Percentiles rank a stretch among this genome's conserved stretches.
These are phyloP conservation scores for Triticum timopheevii DNA, from an alignment of 176 grass and related monocot genomes.

Conservation along the genomic window DNA sequence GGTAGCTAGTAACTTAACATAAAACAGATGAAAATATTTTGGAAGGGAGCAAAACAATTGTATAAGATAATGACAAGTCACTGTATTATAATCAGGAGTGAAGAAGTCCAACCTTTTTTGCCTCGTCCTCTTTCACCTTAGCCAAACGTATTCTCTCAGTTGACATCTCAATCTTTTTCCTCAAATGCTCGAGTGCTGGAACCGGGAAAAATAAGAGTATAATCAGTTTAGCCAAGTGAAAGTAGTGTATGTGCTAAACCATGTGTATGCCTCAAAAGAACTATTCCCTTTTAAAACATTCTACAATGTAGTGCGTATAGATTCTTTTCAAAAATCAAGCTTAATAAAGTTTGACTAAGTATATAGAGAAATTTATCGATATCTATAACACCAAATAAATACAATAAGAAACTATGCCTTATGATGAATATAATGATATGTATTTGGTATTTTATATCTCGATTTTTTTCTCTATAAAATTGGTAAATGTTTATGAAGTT, in stretches of 20 bases:
- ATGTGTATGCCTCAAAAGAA: slow-evolving; percentile 22
- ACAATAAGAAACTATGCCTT: too few relatives aligned
- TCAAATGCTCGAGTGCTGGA: slow-evolving; percentile 84
- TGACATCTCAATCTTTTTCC: slow-evolving; percentile 87
- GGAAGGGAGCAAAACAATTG: not conserved
- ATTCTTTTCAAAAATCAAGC: too few relatives aligned
- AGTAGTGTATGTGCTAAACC: not conserved
- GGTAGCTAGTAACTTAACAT: not conserved
- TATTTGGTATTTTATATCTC: too few relatives aligned
- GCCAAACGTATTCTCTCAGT: slow-evolving; percentile 85
- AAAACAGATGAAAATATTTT: not conserved
- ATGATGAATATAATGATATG: too few relatives aligned
- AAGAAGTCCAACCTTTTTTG: slow-evolving; percentile 69
- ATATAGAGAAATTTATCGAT: too few relatives aligned
- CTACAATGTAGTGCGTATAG: too few relatives aligned
- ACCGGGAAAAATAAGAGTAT: slow-evolving; percentile 8
- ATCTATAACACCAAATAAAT: too few relatives aligned
- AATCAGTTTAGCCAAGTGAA: not conserved
- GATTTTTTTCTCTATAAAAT: too few relatives aligned
- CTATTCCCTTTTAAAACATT: too few relatives aligned
- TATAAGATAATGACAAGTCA: slow-evolving; percentile 6
- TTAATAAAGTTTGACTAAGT: too few relatives aligned
- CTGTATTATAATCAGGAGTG: not conserved
- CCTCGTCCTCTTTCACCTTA: slow-evolving; percentile 79
- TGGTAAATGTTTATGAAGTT: too few relatives aligned